Evolutionary conservation across 495 filamentous ascomycete genomes (phyloP).

Genomic region (Penicillium odoratum): DNA sequence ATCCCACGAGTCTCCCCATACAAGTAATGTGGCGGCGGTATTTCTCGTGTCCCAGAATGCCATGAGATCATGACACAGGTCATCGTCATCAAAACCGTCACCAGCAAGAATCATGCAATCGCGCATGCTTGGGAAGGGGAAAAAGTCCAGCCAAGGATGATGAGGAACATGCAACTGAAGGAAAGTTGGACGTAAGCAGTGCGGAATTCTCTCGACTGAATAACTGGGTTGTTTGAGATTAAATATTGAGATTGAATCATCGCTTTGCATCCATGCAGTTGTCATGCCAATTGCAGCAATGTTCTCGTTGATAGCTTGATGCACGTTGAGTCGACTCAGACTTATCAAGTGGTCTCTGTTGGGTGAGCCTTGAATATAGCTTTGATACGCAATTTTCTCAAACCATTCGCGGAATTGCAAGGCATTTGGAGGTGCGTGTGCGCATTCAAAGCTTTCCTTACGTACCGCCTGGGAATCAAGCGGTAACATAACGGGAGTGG

Average conservation of each 20-base stretch:
- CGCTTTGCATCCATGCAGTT: constrained; percentile 14
- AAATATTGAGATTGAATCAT: constrained; percentile 29
- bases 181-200: constrained; percentile 24
- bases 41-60: constrained; percentile 25
- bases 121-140: constrained; percentile 30
- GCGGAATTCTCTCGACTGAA: constrained; percentile 21
- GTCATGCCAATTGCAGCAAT: constrained; percentile 20
- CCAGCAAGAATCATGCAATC: constrained; percentile 28
- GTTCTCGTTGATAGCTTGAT: constrained; percentile 22
- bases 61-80: constrained; percentile 29
- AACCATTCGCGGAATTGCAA: constrained; percentile 2
- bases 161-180: constrained; percentile 27
- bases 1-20: constrained; percentile 49
- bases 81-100: constrained; percentile 24
- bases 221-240: constrained; percentile 18
- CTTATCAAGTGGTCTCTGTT: constrained; percentile 21
- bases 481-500: too few relatives aligned
- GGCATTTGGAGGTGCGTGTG: background rate
- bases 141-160: constrained; percentile 36
- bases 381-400: constrained; percentile 8
- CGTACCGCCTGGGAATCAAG: too few relatives aligned
- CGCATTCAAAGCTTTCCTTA: too few relatives aligned
- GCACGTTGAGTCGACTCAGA: constrained; percentile 21
- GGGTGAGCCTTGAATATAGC: constrained; percentile 12
- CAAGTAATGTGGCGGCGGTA: constrained; percentile 28